A percentile compares a stretch with the other conserved stretches of the same genome.
phyloP scores from a whole-genome alignment of 1,284 basidiomycete species.

The Porodaedalea pini region DNA sequence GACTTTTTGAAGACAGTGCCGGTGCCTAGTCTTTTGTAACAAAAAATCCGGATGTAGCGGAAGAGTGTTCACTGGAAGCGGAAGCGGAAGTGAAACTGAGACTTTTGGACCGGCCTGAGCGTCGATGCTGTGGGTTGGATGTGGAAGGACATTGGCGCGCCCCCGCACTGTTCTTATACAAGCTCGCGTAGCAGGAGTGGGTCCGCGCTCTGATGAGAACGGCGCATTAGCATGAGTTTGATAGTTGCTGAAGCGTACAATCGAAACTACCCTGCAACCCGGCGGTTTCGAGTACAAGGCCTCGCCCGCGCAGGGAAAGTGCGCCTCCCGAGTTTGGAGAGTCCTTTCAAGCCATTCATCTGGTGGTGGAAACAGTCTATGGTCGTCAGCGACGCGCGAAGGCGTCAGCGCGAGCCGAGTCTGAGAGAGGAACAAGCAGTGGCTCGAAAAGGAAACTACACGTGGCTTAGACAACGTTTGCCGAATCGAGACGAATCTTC shows the following conservation, averaged over 20 bases:
- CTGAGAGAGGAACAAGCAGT: neutral
- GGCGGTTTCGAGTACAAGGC: conserved; percentile 18
- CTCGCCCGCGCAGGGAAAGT: conserved; percentile 1
- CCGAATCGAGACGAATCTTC: conserved; percentile 1
- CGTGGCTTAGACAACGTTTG: conserved; percentile 12
- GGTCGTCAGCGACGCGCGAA: conserved; percentile 11
- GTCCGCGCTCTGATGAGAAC: conserved; percentile 11
- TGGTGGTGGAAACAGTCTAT: conserved; percentile 1
- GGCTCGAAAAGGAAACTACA: neutral
- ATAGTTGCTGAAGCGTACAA: neutral
- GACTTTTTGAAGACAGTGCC: neutral
- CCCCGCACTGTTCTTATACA: conserved; percentile 5
- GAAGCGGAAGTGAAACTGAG: conserved; percentile 3
- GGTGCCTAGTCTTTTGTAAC: neutral
- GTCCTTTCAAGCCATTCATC: conserved; percentile 13
- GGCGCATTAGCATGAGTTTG: conserved; percentile 1
- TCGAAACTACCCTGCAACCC: conserved; percentile 8
- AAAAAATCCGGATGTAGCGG: conserved; percentile 5
- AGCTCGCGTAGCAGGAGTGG: conserved; percentile 1
- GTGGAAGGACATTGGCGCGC: neutral
- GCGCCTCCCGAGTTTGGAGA: neutral
- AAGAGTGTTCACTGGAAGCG: neutral
- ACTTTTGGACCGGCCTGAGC: conserved; percentile 1
- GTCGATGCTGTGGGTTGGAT: conserved; percentile 4
- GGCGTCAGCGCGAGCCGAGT: neutral